These are phyloP conservation scores for Fistulinella prunicolor DNA, from an alignment of 768 basidiomycete genomes.

Conservation along the genomic window DNA sequence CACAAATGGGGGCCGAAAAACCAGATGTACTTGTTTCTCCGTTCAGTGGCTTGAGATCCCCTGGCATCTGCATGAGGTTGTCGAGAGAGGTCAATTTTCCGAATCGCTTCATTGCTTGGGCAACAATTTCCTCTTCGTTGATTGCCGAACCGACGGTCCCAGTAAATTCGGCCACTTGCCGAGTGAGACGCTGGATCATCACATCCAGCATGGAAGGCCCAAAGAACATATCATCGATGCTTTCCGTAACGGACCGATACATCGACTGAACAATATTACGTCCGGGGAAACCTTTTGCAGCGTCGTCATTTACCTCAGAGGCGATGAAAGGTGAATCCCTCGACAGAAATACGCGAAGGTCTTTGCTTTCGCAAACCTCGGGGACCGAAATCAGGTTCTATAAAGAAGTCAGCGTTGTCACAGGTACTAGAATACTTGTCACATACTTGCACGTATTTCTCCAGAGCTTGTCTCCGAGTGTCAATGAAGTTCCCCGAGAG, in stretches of 20 bases:
- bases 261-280: conserved; percentile 80
- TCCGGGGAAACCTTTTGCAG: conserved; percentile 57
- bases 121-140: conserved; percentile 81
- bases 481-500: conserved; percentile 89
- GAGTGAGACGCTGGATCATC: conserved; percentile 85
- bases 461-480: conserved; percentile 68
- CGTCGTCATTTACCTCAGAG: conserved; percentile 40
- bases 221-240: conserved; percentile 96
- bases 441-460: conserved; percentile 85
- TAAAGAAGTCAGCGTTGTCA: neutral
- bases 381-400: conserved; percentile 75
- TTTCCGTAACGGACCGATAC: conserved; percentile 89
- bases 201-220: conserved; percentile 95
- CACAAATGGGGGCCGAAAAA: conserved; percentile 93
- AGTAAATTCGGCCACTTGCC: conserved; percentile 86
- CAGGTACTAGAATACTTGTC: neutral
- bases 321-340: conserved; percentile 82
- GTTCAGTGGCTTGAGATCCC: conserved; percentile 76
- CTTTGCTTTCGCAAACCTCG: conserved; percentile 75
- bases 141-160: conserved; percentile 78
- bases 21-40: conserved; percentile 87
- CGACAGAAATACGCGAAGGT: conserved; percentile 82
- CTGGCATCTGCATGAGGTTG: conserved; percentile 67
- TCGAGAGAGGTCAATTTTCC: conserved; percentile 67
- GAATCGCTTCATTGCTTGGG: conserved; percentile 70